phyloP scores from a whole-genome alignment of 192 early-diverging fungal genomes.

The Podila epicladia region DNA sequence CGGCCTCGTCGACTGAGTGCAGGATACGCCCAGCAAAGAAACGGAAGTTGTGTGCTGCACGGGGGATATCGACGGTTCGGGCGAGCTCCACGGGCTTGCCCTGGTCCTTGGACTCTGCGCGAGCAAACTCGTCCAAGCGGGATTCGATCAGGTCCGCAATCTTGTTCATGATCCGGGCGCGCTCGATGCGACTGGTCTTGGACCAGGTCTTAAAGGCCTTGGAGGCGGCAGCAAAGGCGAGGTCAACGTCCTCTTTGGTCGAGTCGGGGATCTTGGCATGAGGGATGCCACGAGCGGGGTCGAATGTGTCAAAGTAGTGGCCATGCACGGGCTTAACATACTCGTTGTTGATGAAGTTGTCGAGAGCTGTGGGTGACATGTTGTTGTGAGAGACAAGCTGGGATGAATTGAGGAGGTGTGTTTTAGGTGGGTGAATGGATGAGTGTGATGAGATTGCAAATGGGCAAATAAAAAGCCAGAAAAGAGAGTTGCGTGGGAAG shows the following conservation, averaged over 20 bases:
- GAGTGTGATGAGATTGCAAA: slow-evolving; percentile 1
- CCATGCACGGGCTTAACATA: slow-evolving; percentile 55
- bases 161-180: slow-evolving; percentile 61
- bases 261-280: slow-evolving; percentile 68
- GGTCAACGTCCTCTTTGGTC: slow-evolving; percentile 62
- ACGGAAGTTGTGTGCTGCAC: slow-evolving; percentile 71
- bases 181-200: slow-evolving; percentile 50
- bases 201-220: slow-evolving; percentile 73
- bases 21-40: slow-evolving; percentile 72
- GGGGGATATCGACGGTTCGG: slow-evolving; percentile 66
- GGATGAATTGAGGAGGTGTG: not conserved
- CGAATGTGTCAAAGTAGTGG: slow-evolving; percentile 63
- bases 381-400: not conserved
- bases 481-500: not conserved
- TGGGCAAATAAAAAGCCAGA: not conserved
- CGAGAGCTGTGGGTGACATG: slow-evolving; percentile 23
- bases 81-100: slow-evolving; percentile 75
- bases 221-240: slow-evolving; percentile 67
- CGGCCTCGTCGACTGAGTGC: slow-evolving; percentile 57
- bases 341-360: slow-evolving; percentile 72
- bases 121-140: slow-evolving; percentile 66
- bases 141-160: slow-evolving; percentile 64
- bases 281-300: slow-evolving; percentile 63
- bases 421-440: slow-evolving; percentile 3
- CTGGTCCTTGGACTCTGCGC: slow-evolving; percentile 75